Evolutionary conservation across 176 grass and related monocot species (phyloP).

Genomic region (Triticum aestivum): DNA sequence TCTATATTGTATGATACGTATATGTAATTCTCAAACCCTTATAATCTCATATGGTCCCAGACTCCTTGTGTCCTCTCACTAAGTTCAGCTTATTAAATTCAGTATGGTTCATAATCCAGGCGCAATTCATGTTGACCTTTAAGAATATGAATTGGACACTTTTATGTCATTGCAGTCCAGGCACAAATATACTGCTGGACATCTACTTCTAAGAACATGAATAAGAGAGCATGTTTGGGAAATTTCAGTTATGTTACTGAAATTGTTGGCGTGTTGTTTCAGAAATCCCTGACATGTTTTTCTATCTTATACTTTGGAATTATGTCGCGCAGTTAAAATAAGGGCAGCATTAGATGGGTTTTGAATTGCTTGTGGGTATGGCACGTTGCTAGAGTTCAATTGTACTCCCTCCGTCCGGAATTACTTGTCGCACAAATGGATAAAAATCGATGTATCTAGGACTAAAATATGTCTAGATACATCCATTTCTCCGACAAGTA

Average conservation of each 20-base stretch:
- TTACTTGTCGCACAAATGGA: no score
- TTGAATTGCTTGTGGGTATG: slow-evolving; percentile 16
- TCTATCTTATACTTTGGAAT: not conserved
- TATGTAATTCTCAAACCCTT: not conserved
- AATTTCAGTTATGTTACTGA: not conserved
- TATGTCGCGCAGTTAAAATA: not conserved
- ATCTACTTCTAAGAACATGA: not conserved
- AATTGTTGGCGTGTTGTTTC: not conserved
- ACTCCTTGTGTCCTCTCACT: not conserved
- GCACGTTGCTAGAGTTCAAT: not conserved
- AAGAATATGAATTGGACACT: not conserved
- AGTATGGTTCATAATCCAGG: not conserved
- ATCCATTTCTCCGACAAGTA: no score
- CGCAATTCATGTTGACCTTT: not conserved
- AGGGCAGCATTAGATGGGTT: not conserved
- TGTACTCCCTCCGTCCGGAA: not conserved
- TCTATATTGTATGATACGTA: not conserved
- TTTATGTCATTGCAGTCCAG: not conserved
- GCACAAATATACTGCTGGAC: not conserved
- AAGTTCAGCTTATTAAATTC: not conserved
- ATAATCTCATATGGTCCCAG: not conserved
- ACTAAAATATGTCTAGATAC: no score
- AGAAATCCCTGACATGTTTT: not conserved
- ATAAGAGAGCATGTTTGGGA: not conserved
- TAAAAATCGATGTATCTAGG: no score